Evolutionary conservation across 1,284 basidiomycete species (phyloP).

Genomic region (Porodaedalea pini): DNA sequence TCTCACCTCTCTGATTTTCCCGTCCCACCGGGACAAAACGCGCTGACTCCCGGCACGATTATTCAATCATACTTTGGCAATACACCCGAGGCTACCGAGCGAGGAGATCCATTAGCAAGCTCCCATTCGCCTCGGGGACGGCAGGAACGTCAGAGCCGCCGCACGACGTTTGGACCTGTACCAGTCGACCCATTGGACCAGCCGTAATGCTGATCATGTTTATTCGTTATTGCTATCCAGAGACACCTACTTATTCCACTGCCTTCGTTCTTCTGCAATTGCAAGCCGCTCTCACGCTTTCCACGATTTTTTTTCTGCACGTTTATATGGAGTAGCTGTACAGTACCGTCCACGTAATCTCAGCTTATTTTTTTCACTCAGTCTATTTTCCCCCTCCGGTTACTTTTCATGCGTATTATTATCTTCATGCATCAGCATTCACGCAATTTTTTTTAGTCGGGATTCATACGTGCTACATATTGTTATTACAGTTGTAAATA

Average conservation of each 20-base stretch:
- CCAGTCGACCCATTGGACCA: constrained; percentile 22
- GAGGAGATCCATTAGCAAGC: constrained; percentile 6
- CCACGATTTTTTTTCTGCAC: background rate
- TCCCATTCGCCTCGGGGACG: background rate
- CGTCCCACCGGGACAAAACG: constrained; percentile 42
- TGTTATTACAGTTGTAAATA: constrained; percentile 15
- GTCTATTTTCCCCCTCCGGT: background rate
- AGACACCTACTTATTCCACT: background rate
- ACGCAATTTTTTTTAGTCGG: background rate
- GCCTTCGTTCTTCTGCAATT: background rate
- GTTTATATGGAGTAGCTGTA: constrained; percentile 7
- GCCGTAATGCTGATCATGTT: background rate
- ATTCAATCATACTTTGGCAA: constrained; percentile 45
- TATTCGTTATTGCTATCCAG: constrained; percentile 1
- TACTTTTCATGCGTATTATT: background rate
- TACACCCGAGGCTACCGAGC: constrained; percentile 16
- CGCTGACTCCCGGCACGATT: constrained; percentile 34
- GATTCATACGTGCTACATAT: constrained; percentile 16
- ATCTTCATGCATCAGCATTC: background rate
- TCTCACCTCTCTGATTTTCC: constrained; percentile 76
- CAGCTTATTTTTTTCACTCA: background rate
- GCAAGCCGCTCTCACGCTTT: background rate
- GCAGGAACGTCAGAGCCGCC: constrained; percentile 21
- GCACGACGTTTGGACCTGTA: constrained; percentile 32
- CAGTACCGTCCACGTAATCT: constrained; percentile 1